phyloP scores from a whole-genome alignment of 2,329 filamentous ascomycete species.

The Botrytis pseudocinerea region DNA sequence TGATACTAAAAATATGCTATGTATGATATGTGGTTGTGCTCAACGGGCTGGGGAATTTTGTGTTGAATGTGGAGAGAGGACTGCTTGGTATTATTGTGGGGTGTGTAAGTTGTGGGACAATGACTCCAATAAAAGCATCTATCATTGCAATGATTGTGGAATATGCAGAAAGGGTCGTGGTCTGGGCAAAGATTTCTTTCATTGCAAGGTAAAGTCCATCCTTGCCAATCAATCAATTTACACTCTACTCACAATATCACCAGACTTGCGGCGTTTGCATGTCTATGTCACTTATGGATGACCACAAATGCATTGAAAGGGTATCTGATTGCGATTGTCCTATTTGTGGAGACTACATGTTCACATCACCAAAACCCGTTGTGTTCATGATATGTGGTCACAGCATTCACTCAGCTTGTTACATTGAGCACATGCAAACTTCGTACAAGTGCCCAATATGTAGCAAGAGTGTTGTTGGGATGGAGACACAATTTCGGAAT shows the following conservation, averaged over 20 bases:
- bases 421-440: slow-evolving; percentile 80
- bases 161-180: slow-evolving; percentile 91
- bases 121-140: slow-evolving; percentile 84
- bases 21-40: slow-evolving; percentile 88
- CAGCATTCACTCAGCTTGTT: slow-evolving; percentile 89
- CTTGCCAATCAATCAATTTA: background rate
- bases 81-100: slow-evolving; percentile 88
- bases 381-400: slow-evolving; percentile 96
- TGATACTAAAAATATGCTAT: slow-evolving; percentile 92
- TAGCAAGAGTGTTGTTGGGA: slow-evolving; percentile 94
- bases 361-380: slow-evolving; percentile 83
- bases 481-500: slow-evolving; percentile 93
- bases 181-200: slow-evolving; percentile 93
- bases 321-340: slow-evolving; percentile 95
- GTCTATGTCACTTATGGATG: slow-evolving; percentile 78
- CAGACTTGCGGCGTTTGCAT: slow-evolving; percentile 93
- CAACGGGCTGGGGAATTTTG: slow-evolving; percentile 81
- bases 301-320: slow-evolving; percentile 91
- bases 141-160: slow-evolving; percentile 94
- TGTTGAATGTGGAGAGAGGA: slow-evolving; percentile 69
- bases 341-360: slow-evolving; percentile 95
- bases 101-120: slow-evolving; percentile 98
- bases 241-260: slow-evolving; percentile 20
- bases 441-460: slow-evolving; percentile 97
- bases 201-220: slow-evolving; percentile 79